Conservation (phyloP, 495 filamentous ascomycete species). For the Neurospora sp. region DNA sequence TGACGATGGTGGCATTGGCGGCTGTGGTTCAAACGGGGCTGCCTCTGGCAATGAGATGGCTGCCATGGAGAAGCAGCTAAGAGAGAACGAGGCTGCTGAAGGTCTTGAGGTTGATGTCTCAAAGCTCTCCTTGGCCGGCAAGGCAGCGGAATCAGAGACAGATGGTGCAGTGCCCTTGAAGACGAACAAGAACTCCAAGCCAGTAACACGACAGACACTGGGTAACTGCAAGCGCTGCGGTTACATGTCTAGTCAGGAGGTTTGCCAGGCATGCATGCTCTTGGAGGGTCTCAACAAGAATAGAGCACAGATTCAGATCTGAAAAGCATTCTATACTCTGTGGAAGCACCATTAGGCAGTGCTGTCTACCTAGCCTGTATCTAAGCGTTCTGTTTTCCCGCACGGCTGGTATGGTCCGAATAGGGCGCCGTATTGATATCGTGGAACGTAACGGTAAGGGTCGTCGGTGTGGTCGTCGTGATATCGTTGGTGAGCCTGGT, state of each 20-base stretch:
- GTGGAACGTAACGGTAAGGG: background rate
- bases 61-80: conserved; percentile 72
- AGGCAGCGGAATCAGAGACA: conserved; percentile 5
- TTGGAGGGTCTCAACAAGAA: conserved; percentile 90
- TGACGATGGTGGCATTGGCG: conserved; percentile 45
- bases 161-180: conserved; percentile 10
- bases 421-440: background rate
- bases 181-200: conserved; percentile 14
- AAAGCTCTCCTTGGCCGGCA: conserved; percentile 18
- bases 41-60: conserved; percentile 77
- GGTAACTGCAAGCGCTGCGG: conserved; percentile 81
- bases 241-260: conserved; percentile 88
- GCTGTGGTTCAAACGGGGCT: conserved; percentile 71
- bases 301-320: conserved; percentile 65
- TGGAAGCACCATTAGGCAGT: background rate
- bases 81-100: conserved; percentile 54
- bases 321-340: conserved; percentile 12
- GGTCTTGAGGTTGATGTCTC: conserved; percentile 65
- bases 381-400: background rate
- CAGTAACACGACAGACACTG: conserved; percentile 51
- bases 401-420: background rate
- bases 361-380: background rate
- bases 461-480: background rate
- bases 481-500: background rate
- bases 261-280: conserved; percentile 89